These are phyloP conservation scores for Amanita jacksonii DNA, from an alignment of 768 basidiomycete genomes.

Conservation along the genomic window DNA sequence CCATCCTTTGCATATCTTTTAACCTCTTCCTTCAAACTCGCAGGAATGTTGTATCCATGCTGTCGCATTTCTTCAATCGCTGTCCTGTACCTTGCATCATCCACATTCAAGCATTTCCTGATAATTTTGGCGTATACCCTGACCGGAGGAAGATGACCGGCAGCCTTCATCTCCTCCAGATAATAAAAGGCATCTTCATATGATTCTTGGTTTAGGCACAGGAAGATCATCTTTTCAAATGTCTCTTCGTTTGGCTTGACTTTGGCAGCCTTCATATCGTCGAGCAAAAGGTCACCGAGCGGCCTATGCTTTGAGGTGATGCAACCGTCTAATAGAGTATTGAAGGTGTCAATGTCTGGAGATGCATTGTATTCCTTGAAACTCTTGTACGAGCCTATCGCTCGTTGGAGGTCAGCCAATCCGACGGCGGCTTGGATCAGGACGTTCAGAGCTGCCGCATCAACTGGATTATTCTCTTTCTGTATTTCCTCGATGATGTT, in stretches of 20 bases:
- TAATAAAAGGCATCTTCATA: conserved; percentile 89
- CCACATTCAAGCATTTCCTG: conserved; percentile 41
- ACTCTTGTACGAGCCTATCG: conserved; percentile 66
- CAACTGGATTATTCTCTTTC: conserved; percentile 39
- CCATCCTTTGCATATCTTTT: not conserved
- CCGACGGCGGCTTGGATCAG: conserved; percentile 54
- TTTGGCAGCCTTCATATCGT: conserved; percentile 51
- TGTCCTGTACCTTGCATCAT: conserved; percentile 54
- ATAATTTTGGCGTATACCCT: conserved; percentile 52
- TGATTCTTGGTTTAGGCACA: conserved; percentile 58
- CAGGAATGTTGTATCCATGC: conserved; percentile 35
- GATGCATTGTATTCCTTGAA: conserved; percentile 42
- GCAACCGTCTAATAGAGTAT: conserved; percentile 60
- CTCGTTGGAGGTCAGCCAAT: conserved; percentile 63
- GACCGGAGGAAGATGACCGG: conserved; percentile 41
- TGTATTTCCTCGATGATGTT: conserved; percentile 51
- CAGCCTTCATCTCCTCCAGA: conserved; percentile 79
- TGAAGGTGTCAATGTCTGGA: conserved; percentile 60
- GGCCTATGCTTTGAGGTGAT: conserved; percentile 46
- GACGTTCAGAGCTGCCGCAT: conserved; percentile 53
- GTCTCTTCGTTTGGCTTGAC: conserved; percentile 50
- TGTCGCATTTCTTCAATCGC: conserved; percentile 67
- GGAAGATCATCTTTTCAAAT: conserved; percentile 56
- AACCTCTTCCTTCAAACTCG: conserved; percentile 13
- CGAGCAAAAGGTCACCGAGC: conserved; percentile 58